A percentile compares a stretch with the other conserved stretches of the same genome.
phyloP scores from a whole-genome alignment of 169 alveolate species.

The Plasmodium gonderi region DNA sequence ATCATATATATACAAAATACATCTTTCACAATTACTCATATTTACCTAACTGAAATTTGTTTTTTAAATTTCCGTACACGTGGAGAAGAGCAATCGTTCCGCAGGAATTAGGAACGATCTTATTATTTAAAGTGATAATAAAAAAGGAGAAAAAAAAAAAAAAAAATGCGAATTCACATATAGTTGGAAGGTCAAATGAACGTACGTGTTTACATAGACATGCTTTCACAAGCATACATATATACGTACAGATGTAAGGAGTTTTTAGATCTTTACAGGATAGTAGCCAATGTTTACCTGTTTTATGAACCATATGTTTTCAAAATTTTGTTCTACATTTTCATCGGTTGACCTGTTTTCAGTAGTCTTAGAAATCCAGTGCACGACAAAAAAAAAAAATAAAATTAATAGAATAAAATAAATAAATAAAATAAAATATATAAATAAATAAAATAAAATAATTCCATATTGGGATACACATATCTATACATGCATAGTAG shows the following conservation, averaged over 20 bases:
- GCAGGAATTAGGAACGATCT: constrained; percentile 45
- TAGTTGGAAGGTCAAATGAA: not conserved
- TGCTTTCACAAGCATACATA: not conserved
- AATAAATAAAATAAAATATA: not conserved
- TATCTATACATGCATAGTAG: no score
- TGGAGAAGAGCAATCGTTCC: constrained; percentile 67
- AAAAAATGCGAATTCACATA: not conserved
- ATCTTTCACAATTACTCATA: not conserved
- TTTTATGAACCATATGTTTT: constrained; percentile 48
- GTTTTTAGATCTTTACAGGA: not conserved
- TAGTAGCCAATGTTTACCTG: constrained; percentile 32
- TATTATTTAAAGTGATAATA: not conserved
- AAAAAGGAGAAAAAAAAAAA: constrained; percentile 1
- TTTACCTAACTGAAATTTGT: constrained; percentile 24
- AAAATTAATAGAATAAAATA: not conserved
- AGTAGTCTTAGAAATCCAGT: not conserved
- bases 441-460: not conserved
- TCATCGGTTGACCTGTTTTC: not conserved
- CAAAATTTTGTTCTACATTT: not conserved
- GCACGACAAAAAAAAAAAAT: constrained; percentile 30
- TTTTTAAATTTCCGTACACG: constrained; percentile 26
- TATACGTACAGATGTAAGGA: not conserved
- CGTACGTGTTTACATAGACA: not conserved
- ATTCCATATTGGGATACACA: no score
- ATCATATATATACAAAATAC: not conserved